Conservation (phyloP, 2,329 filamentous ascomycete genomes). For the Hymenoscyphus linearis region DNA sequence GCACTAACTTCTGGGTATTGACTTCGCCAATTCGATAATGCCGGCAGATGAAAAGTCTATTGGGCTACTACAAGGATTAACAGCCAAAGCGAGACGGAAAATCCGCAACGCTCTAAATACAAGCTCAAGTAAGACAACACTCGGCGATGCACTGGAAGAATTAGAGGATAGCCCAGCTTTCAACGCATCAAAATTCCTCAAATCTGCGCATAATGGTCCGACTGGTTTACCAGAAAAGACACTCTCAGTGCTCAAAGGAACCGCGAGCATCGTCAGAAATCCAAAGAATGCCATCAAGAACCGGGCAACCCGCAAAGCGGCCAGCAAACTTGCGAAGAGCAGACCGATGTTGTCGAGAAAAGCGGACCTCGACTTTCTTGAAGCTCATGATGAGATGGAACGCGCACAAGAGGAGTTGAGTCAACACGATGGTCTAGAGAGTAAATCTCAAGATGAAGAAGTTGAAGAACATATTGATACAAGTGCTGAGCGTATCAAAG, state of each 20-base stretch:
- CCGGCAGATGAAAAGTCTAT: too few relatives aligned
- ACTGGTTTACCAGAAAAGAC: conserved; percentile 10
- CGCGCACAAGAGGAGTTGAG: conserved; percentile 5
- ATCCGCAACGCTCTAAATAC: conserved; percentile 7
- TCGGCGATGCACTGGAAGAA: conserved; percentile 9
- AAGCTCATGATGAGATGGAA: conserved; percentile 28
- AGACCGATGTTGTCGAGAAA: conserved; percentile 32
- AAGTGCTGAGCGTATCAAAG: conserved; percentile 22
- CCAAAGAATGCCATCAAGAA: conserved; percentile 20
- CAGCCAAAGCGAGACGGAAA: conserved; percentile 8
- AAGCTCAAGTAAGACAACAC: not conserved
- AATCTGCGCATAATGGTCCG: conserved; percentile 11
- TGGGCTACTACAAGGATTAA: too few relatives aligned
- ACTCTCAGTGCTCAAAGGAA: conserved; percentile 11
- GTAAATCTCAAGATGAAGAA: conserved; percentile 7
- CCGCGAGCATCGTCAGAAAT: conserved; percentile 13
- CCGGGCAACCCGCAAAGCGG: conserved; percentile 18
- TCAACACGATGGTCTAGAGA: conserved; percentile 15
- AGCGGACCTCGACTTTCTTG: conserved; percentile 34
- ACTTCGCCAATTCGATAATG: too few relatives aligned
- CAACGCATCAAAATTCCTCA: conserved; percentile 16
- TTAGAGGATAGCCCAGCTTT: conserved; percentile 22
- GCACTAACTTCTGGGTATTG: too few relatives aligned
- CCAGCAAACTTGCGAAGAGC: conserved; percentile 20
- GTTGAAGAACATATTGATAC: conserved; percentile 15